Evolutionary conservation across 73 alveolate genomes (phyloP).

Genomic region (Paramecium sonneborni): DNA sequence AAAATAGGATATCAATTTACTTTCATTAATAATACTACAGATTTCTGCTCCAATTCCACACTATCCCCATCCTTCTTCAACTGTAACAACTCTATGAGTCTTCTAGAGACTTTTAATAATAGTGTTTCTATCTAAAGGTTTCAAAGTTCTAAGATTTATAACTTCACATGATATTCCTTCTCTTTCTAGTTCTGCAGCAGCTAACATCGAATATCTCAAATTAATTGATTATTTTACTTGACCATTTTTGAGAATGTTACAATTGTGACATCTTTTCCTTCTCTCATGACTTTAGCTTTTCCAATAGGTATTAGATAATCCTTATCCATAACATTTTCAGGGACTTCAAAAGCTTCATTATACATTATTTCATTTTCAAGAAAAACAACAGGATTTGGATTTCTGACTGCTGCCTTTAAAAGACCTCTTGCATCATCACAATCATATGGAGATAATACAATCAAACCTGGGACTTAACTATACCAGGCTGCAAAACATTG

Average conservation of each 20-base stretch:
- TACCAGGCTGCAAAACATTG: constrained; percentile 94
- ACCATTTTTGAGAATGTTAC: constrained; percentile 86
- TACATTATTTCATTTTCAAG: constrained; percentile 91
- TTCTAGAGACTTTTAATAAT: constrained; percentile 83
- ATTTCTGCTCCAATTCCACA: constrained; percentile 93
- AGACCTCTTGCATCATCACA: constrained; percentile 89
- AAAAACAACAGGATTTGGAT: constrained; percentile 90
- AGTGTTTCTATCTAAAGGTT: constrained; percentile 85
- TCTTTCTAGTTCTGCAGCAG: constrained; percentile 81
- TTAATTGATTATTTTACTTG: constrained; percentile 38
- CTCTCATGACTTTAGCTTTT: constrained; percentile 83
- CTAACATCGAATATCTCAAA: constrained; percentile 68
- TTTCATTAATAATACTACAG: constrained; percentile 83
- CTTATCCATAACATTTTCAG: constrained; percentile 77
- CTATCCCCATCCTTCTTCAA: constrained; percentile 96
- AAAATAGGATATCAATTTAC: background rate
- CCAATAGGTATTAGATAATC: constrained; percentile 85
- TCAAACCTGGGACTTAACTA: constrained; percentile 86
- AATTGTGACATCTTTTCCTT: constrained; percentile 87
- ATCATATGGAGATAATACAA: constrained; percentile 86
- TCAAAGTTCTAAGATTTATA: constrained; percentile 80
- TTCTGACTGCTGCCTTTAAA: constrained; percentile 86
- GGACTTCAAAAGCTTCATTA: constrained; percentile 74
- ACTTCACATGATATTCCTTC: constrained; percentile 84
- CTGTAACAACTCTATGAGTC: constrained; percentile 87